Evolutionary conservation across 805 yeast genomes (phyloP), one percentile per base, ranked within the genome.

Genomic region (Saccharomyces kudriavzevii): DNA sequence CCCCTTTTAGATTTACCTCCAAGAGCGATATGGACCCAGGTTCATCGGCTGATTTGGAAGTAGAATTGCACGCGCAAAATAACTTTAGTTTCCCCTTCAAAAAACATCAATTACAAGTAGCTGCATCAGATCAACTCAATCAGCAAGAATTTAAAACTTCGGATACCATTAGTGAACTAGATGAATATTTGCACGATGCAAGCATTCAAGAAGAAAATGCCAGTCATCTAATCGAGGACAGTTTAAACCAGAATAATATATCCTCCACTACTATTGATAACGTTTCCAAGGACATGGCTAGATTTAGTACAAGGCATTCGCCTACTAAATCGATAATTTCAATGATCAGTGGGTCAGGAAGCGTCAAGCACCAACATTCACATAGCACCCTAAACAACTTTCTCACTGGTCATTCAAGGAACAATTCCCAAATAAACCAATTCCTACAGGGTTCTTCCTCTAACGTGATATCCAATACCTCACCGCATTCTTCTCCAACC

Each of bases 251-350:
- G 40, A 60, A 61, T 22, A 40, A 54, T 22, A 53, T 66, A 4
- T 51, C 64, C 4, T 54, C 62, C 2, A 48, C 54, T 8, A 17
- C 60, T 6, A 26, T 57, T 5, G 59, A 56, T 25, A 48, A 52
- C 3, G 35, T 53, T 5, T 54, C 63, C 2, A 58, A 49, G 40
- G 65, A 59, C 5, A 28, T 59, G 29, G 47, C 55, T 2, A 55
- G 60, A 48, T 49, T 58, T 4, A 57, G 52, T 17, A 55, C 61
- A 17, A 56, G 60, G 35, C 70, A 68, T 54, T 68, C 72, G 1
- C 72, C 72, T 28, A 66, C 70, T 1, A 68, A 68, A 58, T 68
- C 72, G 10, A 54, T 68, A 26, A 58, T 58, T 9, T 68, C 71
- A 0, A 59, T 66, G 14, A 55, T 63, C 13, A 64, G 68, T 29